phyloP scores from a whole-genome alignment of 305 asterid genomes.

The Rubia balearica region DNA sequence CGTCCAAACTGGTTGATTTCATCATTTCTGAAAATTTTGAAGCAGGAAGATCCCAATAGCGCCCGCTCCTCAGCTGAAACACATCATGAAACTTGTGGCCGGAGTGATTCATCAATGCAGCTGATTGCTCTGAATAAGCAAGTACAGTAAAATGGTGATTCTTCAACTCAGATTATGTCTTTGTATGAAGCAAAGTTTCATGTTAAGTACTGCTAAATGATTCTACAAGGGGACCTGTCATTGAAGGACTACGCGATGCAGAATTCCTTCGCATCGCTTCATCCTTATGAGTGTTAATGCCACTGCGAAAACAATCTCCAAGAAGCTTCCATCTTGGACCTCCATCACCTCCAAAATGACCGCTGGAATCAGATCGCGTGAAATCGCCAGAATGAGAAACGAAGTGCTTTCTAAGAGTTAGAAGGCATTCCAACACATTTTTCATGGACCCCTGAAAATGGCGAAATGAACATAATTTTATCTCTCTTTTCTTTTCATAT shows the following conservation, averaged over 20 bases:
- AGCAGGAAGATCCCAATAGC: constrained; percentile 67
- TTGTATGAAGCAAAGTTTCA: background rate
- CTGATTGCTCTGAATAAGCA: constrained; percentile 36
- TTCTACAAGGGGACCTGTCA: constrained; percentile 35
- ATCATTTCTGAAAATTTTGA: constrained; percentile 82
- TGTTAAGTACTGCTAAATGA: background rate
- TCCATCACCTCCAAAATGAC: constrained; percentile 23
- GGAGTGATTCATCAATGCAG: constrained; percentile 37
- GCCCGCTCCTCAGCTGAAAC: constrained; percentile 74
- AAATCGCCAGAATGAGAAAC: constrained; percentile 32
- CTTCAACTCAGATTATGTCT: background rate
- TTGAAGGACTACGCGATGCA: constrained; percentile 42
- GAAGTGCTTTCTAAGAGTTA: constrained; percentile 50
- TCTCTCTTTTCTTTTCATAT: background rate
- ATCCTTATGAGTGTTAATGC: constrained; percentile 32
- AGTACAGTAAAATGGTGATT: background rate
- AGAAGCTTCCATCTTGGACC: constrained; percentile 35
- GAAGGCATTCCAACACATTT: constrained; percentile 64
- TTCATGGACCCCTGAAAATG: constrained; percentile 68
- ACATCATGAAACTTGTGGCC: constrained; percentile 83
- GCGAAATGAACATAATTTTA: background rate
- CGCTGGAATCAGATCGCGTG: constrained; percentile 15
- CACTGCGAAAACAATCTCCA: constrained; percentile 33
- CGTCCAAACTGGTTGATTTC: constrained; percentile 92
- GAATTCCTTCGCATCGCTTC: constrained; percentile 29